phyloP scores from a whole-genome alignment of 116 monocot species.

The Cymodocea nodosa region DNA sequence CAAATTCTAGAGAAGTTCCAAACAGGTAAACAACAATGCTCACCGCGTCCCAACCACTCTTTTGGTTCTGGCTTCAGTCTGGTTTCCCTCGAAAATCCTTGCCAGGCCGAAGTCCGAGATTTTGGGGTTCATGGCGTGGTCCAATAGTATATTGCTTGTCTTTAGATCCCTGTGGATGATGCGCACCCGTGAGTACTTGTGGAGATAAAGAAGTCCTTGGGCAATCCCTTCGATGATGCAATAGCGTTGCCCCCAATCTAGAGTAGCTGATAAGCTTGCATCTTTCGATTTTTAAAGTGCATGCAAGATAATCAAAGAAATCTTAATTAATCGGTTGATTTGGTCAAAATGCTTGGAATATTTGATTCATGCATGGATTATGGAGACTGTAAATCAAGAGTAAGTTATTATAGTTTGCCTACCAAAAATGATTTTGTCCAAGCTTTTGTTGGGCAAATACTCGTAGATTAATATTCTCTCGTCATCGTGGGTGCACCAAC shows the following conservation, averaged over 20 bases:
- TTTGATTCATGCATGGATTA: neutral
- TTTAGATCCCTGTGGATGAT: constrained; percentile 25
- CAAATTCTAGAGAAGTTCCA: neutral
- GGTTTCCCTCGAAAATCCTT: constrained; percentile 41
- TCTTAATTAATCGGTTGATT: too few relatives aligned
- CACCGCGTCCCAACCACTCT: constrained; percentile 54
- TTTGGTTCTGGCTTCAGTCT: constrained; percentile 14
- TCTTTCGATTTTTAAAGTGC: neutral
- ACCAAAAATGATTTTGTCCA: constrained; percentile 17
- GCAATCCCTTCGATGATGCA: constrained; percentile 39
- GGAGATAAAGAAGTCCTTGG: constrained; percentile 68
- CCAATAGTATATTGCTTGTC: constrained; percentile 57
- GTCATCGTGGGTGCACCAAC: constrained; percentile 6
- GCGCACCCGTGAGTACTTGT: constrained; percentile 50
- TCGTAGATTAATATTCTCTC: constrained; percentile 19
- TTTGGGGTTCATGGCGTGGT: constrained; percentile 57
- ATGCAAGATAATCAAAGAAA: neutral
- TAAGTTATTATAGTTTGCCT: neutral
- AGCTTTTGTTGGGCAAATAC: neutral
- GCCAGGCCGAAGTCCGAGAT: constrained; percentile 81
- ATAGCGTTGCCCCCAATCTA: constrained; percentile 5
- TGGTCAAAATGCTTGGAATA: neutral
- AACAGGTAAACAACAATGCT: constrained; percentile 1
- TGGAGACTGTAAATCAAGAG: too few relatives aligned
- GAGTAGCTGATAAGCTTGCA: neutral